A percentile compares a stretch with the other conserved stretches of the same genome.
Conservation (phyloP, 2,329 filamentous ascomycete species). For the Proliferodiscus dingleyae region DNA sequence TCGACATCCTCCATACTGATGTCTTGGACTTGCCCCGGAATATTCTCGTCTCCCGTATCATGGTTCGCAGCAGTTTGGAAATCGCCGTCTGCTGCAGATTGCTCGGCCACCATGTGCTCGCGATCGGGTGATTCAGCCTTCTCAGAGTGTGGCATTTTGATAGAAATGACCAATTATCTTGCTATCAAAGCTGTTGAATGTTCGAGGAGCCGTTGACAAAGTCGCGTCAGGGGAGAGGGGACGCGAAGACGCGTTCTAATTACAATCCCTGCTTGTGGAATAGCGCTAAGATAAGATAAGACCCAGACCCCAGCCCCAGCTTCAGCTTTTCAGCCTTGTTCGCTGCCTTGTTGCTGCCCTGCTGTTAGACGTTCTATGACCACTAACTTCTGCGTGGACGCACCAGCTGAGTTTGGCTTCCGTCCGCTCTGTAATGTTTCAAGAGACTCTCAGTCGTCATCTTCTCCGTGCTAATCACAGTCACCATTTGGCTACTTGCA, state of each 20-base stretch:
- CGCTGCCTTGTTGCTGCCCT: too few relatives aligned
- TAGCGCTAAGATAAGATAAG: slow-evolving; percentile 1
- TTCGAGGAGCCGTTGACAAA: neutral
- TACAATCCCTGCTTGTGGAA: too few relatives aligned
- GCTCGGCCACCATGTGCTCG: slow-evolving; percentile 29
- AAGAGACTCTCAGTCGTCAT: too few relatives aligned
- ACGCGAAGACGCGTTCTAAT: too few relatives aligned
- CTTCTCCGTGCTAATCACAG: too few relatives aligned
- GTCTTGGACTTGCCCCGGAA: slow-evolving; percentile 20
- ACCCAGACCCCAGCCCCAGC: neutral
- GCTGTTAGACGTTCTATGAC: too few relatives aligned
- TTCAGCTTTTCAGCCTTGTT: neutral
- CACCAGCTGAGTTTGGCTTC: too few relatives aligned
- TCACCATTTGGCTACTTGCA: neutral
- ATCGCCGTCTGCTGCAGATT: slow-evolving; percentile 28
- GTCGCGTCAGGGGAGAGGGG: neutral
- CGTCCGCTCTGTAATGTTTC: too few relatives aligned
- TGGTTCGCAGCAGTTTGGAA: slow-evolving; percentile 5
- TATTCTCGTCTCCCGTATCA: slow-evolving; percentile 5
- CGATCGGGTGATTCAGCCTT: slow-evolving; percentile 31
- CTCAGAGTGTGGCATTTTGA: slow-evolving; percentile 43
- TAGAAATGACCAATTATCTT: neutral
- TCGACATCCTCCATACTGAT: slow-evolving; percentile 23
- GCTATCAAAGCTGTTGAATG: too few relatives aligned
- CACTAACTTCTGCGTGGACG: too few relatives aligned